Base-by-base conservation (phyloP, 2,329 filamentous ascomycete species). In the Nemania serpens region DNA sequence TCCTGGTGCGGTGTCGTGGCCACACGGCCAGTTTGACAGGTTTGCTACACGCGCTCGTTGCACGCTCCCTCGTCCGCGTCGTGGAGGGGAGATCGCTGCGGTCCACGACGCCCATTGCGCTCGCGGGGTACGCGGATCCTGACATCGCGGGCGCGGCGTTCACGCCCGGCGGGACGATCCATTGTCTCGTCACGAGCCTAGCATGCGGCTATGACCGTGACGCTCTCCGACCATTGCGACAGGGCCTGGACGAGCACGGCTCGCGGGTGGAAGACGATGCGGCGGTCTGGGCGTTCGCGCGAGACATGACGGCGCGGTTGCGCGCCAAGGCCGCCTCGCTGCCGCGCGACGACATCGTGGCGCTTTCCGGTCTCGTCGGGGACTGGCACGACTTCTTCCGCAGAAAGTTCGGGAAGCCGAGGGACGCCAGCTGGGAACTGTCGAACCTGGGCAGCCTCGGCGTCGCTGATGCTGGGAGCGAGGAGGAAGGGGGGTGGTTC, bases 371-470 rank as follows among this genome's bases (percentile, higher is more conserved):
- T 2, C 78, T 77, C 51, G 69, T 84, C 5, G 42, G 68, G 1
- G 78, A 86, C 72, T 82, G 79, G 73, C 69, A 72, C 41, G 66
- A 68, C 1, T 79, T 76, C 61, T 80, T 79, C 64, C 61, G 66
- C 3, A 67, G 70, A 1, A 79, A 78, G 65, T 68, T 84, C 15
- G 82, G 82, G 1, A 70, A 74, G 55, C 66, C 72, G 12, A 76
- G 82, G 10, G 69, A 74, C 2, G 66, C 67, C 2, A 79, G 81
- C 0, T 86, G 82, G 78, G 79, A 81, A 62, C 66, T 86, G 4
- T 84, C 80, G 61, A 87, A 86, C 66, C 61, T 85, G 5, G 84
- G 84, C 1, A 73, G 74, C 39, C 51, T 65, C 18, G 18, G 13
- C 12, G 42, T 18, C 13, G 67, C 81, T n/a, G 67, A 72, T 5